Conservation (phyloP, 2,329 filamentous ascomycete genomes). For the Pseudogymnoascus sp. region DNA sequence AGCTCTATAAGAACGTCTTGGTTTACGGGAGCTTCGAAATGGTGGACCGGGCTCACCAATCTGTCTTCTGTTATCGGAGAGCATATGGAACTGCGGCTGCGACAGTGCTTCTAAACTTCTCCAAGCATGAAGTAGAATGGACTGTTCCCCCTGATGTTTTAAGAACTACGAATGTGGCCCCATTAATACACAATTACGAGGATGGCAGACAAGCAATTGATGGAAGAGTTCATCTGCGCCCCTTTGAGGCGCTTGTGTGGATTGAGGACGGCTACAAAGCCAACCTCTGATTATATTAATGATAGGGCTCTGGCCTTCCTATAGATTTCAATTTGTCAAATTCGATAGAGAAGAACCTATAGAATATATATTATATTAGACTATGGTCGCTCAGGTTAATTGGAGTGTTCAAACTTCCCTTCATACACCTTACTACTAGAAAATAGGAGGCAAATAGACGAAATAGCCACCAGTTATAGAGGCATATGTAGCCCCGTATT, state of each 20-base stretch:
- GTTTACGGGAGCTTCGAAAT: slow-evolving; percentile 60
- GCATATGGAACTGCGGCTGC: slow-evolving; percentile 23
- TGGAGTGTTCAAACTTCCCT: neutral
- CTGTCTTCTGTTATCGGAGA: slow-evolving; percentile 50
- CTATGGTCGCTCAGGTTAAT: neutral
- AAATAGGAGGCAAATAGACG: neutral
- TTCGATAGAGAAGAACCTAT: neutral
- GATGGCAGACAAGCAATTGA: neutral
- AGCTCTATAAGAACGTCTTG: slow-evolving; percentile 53
- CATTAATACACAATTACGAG: neutral
- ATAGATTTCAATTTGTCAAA: neutral
- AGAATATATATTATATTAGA: slow-evolving; percentile 6
- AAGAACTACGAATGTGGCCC: neutral
- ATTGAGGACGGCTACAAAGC: neutral
- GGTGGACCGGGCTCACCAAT: slow-evolving; percentile 40
- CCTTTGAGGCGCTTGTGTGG: slow-evolving; percentile 1
- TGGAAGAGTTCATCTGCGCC: neutral
- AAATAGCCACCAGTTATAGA: neutral
- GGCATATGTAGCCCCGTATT: neutral
- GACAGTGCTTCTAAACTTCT: slow-evolving; percentile 27
- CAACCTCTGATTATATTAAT: neutral
- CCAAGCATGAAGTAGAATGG: slow-evolving; percentile 5
- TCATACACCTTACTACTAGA: neutral
- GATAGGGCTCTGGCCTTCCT: neutral
- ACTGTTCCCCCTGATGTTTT: neutral